Percentiles rank a stretch among this genome's conserved stretches.
Evolutionary conservation across 352 stramenopile species (phyloP).

Genomic region (Phytophthora cactorum): DNA sequence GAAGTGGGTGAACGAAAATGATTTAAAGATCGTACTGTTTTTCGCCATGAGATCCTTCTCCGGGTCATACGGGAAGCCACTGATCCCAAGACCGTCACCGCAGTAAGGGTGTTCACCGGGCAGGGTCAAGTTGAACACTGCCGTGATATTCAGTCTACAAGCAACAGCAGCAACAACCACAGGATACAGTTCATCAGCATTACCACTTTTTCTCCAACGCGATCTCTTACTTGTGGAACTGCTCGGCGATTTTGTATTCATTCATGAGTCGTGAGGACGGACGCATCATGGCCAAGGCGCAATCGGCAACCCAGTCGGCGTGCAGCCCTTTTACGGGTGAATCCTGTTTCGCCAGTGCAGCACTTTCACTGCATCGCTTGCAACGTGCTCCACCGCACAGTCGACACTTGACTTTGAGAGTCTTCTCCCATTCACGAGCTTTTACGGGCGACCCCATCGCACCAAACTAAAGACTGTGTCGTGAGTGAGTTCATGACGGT

Average conservation of each 20-base stretch:
- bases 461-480: slow-evolving; percentile 3
- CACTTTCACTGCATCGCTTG: slow-evolving; percentile 86
- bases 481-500: background rate
- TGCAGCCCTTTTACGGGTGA: slow-evolving; percentile 83
- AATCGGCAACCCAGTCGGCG: slow-evolving; percentile 88
- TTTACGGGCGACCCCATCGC: slow-evolving; percentile 79
- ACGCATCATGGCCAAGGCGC: slow-evolving; percentile 91
- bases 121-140: slow-evolving; percentile 92
- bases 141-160: slow-evolving; percentile 75
- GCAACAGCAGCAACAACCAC: background rate
- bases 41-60: slow-evolving; percentile 88
- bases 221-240: slow-evolving; percentile 76
- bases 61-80: slow-evolving; percentile 90
- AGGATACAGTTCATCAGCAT: slow-evolving; percentile 4
- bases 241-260: slow-evolving; percentile 78
- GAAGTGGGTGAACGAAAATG: background rate
- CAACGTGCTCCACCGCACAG: slow-evolving; percentile 88
- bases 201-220: background rate
- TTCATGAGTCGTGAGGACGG: slow-evolving; percentile 85
- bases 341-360: slow-evolving; percentile 73
- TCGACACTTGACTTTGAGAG: slow-evolving; percentile 82
- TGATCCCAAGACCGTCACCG: slow-evolving; percentile 76
- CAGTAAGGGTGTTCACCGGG: slow-evolving; percentile 92
- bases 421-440: slow-evolving; percentile 84
- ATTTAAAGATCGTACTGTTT: slow-evolving; percentile 63